Evolutionary conservation across 106 monocot species (phyloP), one percentile per base, ranked within the genome.

Genomic region (Hemerocallis citrina): DNA sequence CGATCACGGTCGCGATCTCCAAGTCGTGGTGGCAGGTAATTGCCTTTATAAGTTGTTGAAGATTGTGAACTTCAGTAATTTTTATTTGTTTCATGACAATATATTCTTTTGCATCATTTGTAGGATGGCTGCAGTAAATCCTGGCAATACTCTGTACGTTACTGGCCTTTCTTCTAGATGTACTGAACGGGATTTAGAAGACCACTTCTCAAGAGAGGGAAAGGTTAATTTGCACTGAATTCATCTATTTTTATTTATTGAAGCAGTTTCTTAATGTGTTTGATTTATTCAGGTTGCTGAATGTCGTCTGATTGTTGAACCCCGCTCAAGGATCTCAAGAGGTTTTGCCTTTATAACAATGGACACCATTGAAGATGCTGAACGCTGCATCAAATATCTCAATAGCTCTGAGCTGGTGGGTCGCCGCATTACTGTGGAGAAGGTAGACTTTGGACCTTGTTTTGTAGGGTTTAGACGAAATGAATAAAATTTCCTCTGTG

Each of bases 331-430:
- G 20, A 73, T 74, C 20, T 94, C 89, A 11, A 79, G 93, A 10
- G 93, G 93, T 10, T 94, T 94, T 75, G 93, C 85, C 25, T 94
- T 94, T 75, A 80, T 94, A 32, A 85, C 89, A 21, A 94, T 94
- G 93, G 85, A 85, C 50, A 74, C 67, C 7, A 22, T 66, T 61
- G 89, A 85, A 57, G 93, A 75, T 68, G 93, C 93, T 19, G 85
- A 94, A 0, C 89, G 89, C 15, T 94, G 93, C 38, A 37, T 94
- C 44, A 89, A 86, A 48, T 77, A 89, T 75, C 82, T 94, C 7
- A 86, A 94, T 63, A 76, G 83, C 65, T 82, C 93, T 8, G 83
- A 86, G 62, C 61, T 94, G 61, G 82, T 85, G 59, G 89, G 85
- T 40, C 89, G 89, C 3, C 76, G 80, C 63, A 89, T 94, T 44